Evolutionary conservation across 2,329 filamentous ascomycete genomes (phyloP).

Genomic region (Neocucurbitaria cava): DNA sequence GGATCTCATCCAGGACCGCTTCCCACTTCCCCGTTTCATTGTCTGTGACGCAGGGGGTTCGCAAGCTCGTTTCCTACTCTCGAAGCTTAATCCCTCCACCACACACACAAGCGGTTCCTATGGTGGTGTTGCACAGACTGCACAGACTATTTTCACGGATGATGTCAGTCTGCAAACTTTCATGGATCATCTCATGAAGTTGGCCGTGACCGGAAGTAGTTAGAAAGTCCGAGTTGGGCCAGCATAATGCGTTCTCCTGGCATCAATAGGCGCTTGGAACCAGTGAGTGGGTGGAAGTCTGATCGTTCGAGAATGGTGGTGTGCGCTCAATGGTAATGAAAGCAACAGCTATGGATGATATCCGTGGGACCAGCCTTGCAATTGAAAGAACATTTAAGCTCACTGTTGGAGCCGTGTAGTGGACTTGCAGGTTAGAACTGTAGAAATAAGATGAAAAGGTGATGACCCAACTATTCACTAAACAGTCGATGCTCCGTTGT

Average conservation of each 20-base stretch:
- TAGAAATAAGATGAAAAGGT: neutral
- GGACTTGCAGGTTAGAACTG: neutral
- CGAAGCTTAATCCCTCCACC: slow-evolving; percentile 96
- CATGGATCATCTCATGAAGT: slow-evolving; percentile 99
- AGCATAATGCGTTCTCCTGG: neutral
- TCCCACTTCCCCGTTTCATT: slow-evolving; percentile 97
- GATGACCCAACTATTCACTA: no score
- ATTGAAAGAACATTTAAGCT: neutral
- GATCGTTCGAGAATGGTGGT: neutral
- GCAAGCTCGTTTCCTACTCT: slow-evolving; percentile 94
- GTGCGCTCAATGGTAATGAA: neutral
- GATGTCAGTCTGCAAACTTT: slow-evolving; percentile 98
- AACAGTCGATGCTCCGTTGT: no score
- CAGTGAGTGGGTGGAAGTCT: neutral
- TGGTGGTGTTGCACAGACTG: slow-evolving; percentile 85
- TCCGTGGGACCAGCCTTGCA: neutral
- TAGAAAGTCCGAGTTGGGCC: slow-evolving; percentile 12
- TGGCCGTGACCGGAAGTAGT: slow-evolving; percentile 47
- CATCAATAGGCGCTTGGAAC: neutral
- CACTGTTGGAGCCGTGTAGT: neutral
- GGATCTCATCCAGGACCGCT: slow-evolving; percentile 96
- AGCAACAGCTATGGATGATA: neutral
- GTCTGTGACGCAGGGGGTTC: slow-evolving; percentile 98
- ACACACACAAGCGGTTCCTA: slow-evolving; percentile 94
- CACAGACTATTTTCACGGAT: slow-evolving; percentile 98